Evolutionary conservation across 768 basidiomycete genomes (phyloP).

Genomic region (Inosperma sp.): DNA sequence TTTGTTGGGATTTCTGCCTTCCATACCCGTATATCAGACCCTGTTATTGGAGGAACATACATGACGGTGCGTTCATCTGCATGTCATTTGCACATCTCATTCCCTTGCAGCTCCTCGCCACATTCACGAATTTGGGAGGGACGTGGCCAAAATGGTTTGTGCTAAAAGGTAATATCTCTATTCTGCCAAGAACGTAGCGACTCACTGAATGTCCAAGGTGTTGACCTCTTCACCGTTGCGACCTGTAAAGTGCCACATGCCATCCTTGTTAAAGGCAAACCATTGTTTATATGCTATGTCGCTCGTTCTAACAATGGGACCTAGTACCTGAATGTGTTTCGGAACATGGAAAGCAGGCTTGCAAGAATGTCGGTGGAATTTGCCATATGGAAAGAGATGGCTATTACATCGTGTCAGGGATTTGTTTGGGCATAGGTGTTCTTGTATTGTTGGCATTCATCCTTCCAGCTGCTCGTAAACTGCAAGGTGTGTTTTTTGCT

Average conservation of each 20-base stretch:
- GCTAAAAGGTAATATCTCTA: slow-evolving; percentile 59
- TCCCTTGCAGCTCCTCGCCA: slow-evolving; percentile 90
- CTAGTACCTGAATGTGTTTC: slow-evolving; percentile 86
- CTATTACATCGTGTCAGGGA: slow-evolving; percentile 76
- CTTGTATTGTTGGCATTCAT: slow-evolving; percentile 71
- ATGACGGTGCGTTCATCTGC: slow-evolving; percentile 76
- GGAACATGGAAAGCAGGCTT: slow-evolving; percentile 80
- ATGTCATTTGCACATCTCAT: slow-evolving; percentile 7
- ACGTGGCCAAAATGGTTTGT: slow-evolving; percentile 98
- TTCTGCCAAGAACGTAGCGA: neutral
- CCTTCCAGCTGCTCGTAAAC: slow-evolving; percentile 73
- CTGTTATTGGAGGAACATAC: slow-evolving; percentile 95
- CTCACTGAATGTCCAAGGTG: slow-evolving; percentile 44
- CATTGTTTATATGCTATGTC: neutral
- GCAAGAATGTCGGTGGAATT: slow-evolving; percentile 66
- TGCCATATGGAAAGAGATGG: slow-evolving; percentile 88
- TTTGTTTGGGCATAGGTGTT: slow-evolving; percentile 80
- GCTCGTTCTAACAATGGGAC: slow-evolving; percentile 11
- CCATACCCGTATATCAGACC: slow-evolving; percentile 94
- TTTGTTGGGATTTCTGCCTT: slow-evolving; percentile 99
- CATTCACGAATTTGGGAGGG: slow-evolving; percentile 93
- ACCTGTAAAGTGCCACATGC: slow-evolving; percentile 71
- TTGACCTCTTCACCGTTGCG: slow-evolving; percentile 84
- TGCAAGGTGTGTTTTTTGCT: slow-evolving; percentile 64
- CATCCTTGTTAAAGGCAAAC: slow-evolving; percentile 48